Conservation (phyloP, 805 yeast genomes). For the Diddensiella caesifluorescens region DNA sequence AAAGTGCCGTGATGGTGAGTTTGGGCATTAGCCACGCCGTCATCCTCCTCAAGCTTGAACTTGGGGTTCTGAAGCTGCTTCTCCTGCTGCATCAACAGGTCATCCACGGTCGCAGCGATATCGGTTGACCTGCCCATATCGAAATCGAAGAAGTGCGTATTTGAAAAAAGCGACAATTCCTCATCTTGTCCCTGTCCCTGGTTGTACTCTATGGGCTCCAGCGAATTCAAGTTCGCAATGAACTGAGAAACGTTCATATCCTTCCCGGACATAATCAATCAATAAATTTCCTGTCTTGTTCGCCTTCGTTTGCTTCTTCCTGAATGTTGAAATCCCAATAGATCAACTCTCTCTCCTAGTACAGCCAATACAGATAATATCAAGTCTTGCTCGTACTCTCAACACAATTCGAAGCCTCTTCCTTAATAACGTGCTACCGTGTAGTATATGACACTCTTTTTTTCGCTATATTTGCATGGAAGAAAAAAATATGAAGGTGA, state of each 20-base stretch:
- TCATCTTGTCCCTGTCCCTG: constrained; percentile 24
- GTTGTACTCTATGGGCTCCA: constrained; percentile 26
- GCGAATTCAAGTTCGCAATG: constrained; percentile 30
- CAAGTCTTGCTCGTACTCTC: no score
- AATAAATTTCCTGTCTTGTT: no score
- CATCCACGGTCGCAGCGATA: constrained; percentile 37
- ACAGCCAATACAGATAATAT: no score
- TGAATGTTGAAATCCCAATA: no score
- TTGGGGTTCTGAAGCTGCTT: constrained; percentile 31
- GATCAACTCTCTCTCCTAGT: no score
- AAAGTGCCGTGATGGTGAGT: constrained; percentile 4
- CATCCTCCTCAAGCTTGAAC: constrained; percentile 7
- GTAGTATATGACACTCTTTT: no score
- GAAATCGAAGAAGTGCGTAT: constrained; percentile 41
- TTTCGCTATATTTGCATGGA: no score
- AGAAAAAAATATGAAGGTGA: no score
- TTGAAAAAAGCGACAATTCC: constrained; percentile 38
- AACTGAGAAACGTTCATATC: constrained; percentile 31
- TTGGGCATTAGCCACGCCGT: constrained; percentile 5
- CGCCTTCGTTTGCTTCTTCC: no score
- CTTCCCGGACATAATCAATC: constrained; percentile 17
- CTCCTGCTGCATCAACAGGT: constrained; percentile 37
- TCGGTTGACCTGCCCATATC: constrained; percentile 41
- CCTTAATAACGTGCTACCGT: no score
- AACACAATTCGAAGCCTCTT: no score